These are phyloP conservation scores for Sequoiadendron giganteum DNA, from an alignment of 75 land plant genomes.

Conservation along the genomic window DNA sequence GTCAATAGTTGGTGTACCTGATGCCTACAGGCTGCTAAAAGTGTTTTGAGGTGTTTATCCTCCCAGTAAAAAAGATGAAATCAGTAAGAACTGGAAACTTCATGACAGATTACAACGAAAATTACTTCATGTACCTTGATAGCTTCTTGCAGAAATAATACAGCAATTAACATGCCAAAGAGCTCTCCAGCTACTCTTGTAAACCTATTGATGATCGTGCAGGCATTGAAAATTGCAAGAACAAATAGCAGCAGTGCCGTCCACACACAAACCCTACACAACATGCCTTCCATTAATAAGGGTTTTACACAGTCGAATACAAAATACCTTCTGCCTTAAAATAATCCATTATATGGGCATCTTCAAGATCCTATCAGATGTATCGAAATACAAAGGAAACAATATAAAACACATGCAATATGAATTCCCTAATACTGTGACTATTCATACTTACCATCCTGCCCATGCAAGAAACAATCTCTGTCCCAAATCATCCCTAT, in stretches of 20 bases:
- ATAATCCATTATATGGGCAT: not conserved
- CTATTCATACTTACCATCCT: conserved; percentile 40
- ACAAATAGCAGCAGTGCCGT: conserved; percentile 63
- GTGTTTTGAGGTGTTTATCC: not conserved
- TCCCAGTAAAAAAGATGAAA: too few species aligned
- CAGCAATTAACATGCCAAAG: conserved; percentile 82
- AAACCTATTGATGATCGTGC: conserved; percentile 82
- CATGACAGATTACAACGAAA: not conserved
- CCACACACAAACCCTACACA: conserved; percentile 90
- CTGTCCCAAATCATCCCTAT: conserved; percentile 42
- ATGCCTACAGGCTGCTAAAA: not conserved
- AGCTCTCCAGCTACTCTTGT: conserved; percentile 92
- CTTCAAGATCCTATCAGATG: not conserved
- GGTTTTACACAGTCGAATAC: not conserved
- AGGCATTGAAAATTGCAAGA: conserved; percentile 74
- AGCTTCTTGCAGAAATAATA: conserved; percentile 88
- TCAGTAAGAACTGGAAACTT: not conserved
- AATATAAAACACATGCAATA: not conserved
- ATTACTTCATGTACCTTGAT: conserved; percentile 42
- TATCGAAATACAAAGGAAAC: not conserved
- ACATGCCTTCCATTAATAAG: not conserved
- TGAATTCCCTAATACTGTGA: not conserved
- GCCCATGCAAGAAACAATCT: conserved; percentile 54
- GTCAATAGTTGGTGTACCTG: not conserved
- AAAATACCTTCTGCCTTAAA: not conserved